Base-by-base conservation (phyloP, 2,329 filamentous ascomycete species). In the Colletotrichum tropicicola region DNA sequence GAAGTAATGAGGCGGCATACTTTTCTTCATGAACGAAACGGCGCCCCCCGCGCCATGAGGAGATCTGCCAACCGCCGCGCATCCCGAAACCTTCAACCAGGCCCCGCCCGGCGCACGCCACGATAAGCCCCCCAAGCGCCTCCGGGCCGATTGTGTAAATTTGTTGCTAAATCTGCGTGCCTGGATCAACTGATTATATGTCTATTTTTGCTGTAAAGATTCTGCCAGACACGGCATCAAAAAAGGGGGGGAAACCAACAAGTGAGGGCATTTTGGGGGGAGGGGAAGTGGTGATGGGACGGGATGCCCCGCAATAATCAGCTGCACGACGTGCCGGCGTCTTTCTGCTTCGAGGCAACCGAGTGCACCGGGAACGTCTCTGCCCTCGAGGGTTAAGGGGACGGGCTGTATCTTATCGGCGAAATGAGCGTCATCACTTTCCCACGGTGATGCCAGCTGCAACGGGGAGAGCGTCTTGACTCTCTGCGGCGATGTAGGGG, bases 281-380 rank as follows among this genome's bases (percentile, higher is more conserved):
- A n/a, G n/a, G n/a, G n/a, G n/a, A n/a, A n/a, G n/a, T n/a, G n/a
- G n/a, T n/a, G n/a, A n/a, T n/a, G n/a, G n/a, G 17, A 19, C 19
- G 8, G 12, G 1, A 0, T 0, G 54, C 44, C 54, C 61, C 61
- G 57, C 57, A 61, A 61, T 27, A 43, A 13, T n/a, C 32, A 54
- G 13, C 39, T 61, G 57, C 61, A 61, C 57, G 49, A 49, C 12
- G 21, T 65, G 61, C 37, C n/a, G 28, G 45, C 5, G 32, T 25
- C 28, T 65, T 65, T 45, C 61, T 65, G n/a, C 35, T 60, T 65
- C 21, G 30, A 60, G 61, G 43, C 41, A 65, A 30, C 23, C 25
- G 37, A 43, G 17, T 7, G 30, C 61, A 65, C 19, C 37, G 21
- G 35, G 47, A 53, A 45, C 60, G 35, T 60, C 4, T 21, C 5